phyloP scores from a whole-genome alignment of 2,329 filamentous ascomycete species.

The Tolypocladium album region DNA sequence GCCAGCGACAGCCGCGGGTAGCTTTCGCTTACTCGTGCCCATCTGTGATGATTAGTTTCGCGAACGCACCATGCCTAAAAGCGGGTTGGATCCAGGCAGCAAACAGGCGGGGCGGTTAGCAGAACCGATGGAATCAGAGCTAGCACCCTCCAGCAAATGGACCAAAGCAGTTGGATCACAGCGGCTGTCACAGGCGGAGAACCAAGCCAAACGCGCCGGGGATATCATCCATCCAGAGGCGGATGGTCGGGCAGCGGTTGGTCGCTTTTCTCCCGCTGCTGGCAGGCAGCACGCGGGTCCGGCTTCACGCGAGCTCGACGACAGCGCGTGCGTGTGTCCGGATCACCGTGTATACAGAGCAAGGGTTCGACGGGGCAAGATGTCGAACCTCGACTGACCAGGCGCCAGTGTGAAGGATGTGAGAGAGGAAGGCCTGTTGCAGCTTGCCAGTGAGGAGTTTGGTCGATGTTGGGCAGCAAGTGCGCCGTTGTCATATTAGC shows the following conservation, averaged over 20 bases:
- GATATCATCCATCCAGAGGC: not conserved
- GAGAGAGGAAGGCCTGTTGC: not conserved
- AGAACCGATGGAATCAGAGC: not conserved
- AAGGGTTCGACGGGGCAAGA: not conserved
- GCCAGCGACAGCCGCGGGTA: constrained; percentile 16
- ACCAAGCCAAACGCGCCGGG: not conserved
- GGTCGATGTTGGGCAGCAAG: not conserved
- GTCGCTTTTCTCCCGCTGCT: not conserved
- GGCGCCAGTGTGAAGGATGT: not conserved
- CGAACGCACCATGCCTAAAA: not conserved
- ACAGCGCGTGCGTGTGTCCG: not conserved
- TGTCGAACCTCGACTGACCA: not conserved
- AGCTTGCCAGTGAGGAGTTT: not conserved
- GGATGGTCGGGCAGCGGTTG: not conserved
- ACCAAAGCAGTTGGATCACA: not conserved
- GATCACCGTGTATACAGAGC: not conserved
- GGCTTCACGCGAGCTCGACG: not conserved
- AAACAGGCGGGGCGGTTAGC: not conserved
- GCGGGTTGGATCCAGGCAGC: not conserved
- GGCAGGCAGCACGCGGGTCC: not conserved
- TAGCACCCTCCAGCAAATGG: not conserved
- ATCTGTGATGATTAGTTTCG: constrained; percentile 11
- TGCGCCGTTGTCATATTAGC: not conserved
- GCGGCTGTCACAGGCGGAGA: not conserved
- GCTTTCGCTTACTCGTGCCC: constrained; percentile 24